Conservation (phyloP, 345 rosid genomes). For the Balakata baccata region DNA sequence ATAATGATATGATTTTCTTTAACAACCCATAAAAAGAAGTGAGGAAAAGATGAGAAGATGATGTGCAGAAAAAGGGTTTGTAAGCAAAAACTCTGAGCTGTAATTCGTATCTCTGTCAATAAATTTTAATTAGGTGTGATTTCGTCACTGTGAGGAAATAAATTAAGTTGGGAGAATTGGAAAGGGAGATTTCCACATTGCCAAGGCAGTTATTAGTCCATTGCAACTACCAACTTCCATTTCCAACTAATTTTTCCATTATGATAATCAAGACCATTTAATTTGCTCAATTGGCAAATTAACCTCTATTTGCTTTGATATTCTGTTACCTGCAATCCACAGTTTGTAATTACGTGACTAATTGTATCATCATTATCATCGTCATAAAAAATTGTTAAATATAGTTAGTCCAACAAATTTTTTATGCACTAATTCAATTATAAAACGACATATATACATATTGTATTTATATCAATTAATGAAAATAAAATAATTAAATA, state of each 20-base stretch:
- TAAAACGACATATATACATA: too few species aligned
- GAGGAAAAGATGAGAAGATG: not conserved
- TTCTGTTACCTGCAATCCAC: too few species aligned
- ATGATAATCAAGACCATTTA: not conserved
- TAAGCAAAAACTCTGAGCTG: too few species aligned
- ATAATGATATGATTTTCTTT: not conserved
- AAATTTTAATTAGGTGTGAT: not conserved
- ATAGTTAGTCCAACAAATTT: too few species aligned
- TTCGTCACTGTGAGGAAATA: conserved; percentile 2
- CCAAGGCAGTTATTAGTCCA: not conserved
- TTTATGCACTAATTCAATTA: too few species aligned
- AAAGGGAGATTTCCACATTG: not conserved
- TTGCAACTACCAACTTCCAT: not conserved
- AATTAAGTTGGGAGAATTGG: not conserved
- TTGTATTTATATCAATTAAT: too few species aligned
- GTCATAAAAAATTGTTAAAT: too few species aligned
- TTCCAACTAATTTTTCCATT: not conserved
- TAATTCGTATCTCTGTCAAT: not conserved
- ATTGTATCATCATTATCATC: too few species aligned
- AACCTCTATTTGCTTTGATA: too few species aligned
- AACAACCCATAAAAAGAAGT: not conserved
- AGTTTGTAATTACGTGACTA: too few species aligned
- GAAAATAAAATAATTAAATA: too few species aligned
- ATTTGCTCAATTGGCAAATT: not conserved
- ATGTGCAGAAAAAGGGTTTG: not conserved